These are phyloP conservation scores for Kodamaea derodonti DNA, from an alignment of 1,139 yeast species.

Conservation along the genomic window DNA sequence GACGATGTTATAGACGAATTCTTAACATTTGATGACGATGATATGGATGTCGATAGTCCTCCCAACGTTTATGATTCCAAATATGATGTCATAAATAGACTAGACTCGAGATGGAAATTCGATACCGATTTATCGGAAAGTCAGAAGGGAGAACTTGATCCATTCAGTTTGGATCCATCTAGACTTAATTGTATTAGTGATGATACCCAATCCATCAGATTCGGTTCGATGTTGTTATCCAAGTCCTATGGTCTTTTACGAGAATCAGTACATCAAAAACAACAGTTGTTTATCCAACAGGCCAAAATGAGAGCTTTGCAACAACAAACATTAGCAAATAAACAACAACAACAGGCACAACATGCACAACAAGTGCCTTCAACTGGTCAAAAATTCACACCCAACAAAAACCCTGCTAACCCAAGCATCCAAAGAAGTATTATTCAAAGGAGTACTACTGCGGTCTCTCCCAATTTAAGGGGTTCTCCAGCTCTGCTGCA, in stretches of 20 bases:
- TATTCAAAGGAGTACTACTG: slow-evolving; percentile 2
- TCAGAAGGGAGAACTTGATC: slow-evolving; percentile 45
- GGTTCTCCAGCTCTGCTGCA: slow-evolving; percentile 2
- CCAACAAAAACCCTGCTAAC: slow-evolving; percentile 1
- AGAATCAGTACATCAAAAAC: slow-evolving; percentile 48
- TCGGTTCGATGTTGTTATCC: slow-evolving; percentile 85
- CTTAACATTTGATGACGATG: slow-evolving; percentile 27
- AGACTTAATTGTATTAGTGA: slow-evolving; percentile 76
- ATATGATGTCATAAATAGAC: slow-evolving; percentile 49
- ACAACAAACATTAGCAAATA: slow-evolving; percentile 29
- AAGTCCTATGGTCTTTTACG: slow-evolving; percentile 74
- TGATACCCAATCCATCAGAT: slow-evolving; percentile 84
- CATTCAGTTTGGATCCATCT: slow-evolving; percentile 63
- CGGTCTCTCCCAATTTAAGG: background rate
- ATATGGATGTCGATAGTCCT: slow-evolving; percentile 5
- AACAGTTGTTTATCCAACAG: slow-evolving; percentile 41
- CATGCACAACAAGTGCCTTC: slow-evolving; percentile 14
- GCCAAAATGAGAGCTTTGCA: slow-evolving; percentile 46
- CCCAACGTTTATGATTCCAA: slow-evolving; percentile 55
- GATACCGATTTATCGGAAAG: slow-evolving; percentile 59
- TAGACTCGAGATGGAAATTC: slow-evolving; percentile 71
- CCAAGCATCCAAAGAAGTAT: slow-evolving; percentile 4
- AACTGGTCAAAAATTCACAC: slow-evolving; percentile 11
- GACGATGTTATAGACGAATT: slow-evolving; percentile 37
- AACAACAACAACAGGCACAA: slow-evolving; percentile 34